Conservation (phyloP, 2,329 filamentous ascomycete species). For the Monosporascus ibericus region DNA sequence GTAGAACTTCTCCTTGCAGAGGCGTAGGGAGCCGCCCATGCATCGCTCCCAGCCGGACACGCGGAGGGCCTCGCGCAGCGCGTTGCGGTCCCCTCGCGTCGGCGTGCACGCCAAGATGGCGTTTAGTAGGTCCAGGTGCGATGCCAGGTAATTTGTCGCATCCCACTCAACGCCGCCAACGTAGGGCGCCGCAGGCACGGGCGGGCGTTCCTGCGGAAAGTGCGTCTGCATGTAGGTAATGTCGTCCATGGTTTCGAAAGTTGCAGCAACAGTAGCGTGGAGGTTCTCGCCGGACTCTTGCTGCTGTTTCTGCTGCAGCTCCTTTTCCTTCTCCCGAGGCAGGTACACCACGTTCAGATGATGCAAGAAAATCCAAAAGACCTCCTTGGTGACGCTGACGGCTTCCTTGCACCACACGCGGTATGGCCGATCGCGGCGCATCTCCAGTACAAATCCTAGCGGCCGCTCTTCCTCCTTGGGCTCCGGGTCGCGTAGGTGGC, state of each 20-base stretch:
- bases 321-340: slow-evolving; percentile 38
- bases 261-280: slow-evolving; percentile 12
- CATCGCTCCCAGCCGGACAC: slow-evolving; percentile 88
- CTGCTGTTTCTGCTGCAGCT: slow-evolving; percentile 3
- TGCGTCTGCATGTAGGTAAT: slow-evolving; percentile 61
- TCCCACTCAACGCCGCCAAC: slow-evolving; percentile 98
- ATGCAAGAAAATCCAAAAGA: slow-evolving; percentile 98
- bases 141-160: slow-evolving; percentile 91
- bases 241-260: slow-evolving; percentile 30
- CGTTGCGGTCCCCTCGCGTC: slow-evolving; percentile 63
- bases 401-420: slow-evolving; percentile 92
- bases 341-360: slow-evolving; percentile 81
- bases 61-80: slow-evolving; percentile 68
- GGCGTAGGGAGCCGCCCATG: slow-evolving; percentile 75
- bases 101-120: slow-evolving; percentile 80
- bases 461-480: slow-evolving; percentile 70
- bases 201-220: slow-evolving; percentile 81
- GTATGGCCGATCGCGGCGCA: slow-evolving; percentile 82
- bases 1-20: slow-evolving; percentile 98
- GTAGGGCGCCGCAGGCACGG: slow-evolving; percentile 89
- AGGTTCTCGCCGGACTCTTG: too few relatives aligned
- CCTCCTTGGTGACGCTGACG: slow-evolving; percentile 89
- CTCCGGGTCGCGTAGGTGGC: slow-evolving; percentile 73
- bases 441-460: slow-evolving; percentile 80
- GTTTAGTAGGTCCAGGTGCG: slow-evolving; percentile 88